phyloP scores from a whole-genome alignment of 345 rosid genomes.

The Heritiera fomes region DNA sequence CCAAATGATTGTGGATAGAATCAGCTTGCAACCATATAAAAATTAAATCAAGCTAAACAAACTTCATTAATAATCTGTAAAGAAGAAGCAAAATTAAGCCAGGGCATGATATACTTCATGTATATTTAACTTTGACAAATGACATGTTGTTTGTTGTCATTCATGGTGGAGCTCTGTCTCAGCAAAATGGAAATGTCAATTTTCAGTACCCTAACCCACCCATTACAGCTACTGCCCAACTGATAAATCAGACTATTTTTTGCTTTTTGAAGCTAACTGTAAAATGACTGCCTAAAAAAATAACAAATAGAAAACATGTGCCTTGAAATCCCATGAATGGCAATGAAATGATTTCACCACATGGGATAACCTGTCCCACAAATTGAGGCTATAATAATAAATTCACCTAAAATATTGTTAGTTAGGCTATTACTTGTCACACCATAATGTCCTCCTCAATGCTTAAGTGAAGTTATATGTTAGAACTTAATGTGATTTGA shows the following conservation, averaged over 20 bases:
- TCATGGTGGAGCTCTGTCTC: neutral
- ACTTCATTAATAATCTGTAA: neutral
- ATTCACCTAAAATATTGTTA: neutral
- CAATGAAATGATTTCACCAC: constrained; percentile 1
- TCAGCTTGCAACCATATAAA: neutral
- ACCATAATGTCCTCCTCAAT: neutral
- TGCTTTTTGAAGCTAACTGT: neutral
- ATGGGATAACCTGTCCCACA: constrained; percentile 4
- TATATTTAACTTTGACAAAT: neutral
- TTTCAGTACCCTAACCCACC: neutral
- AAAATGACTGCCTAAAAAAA: neutral
- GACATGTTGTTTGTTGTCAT: neutral
- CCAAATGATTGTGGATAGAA: neutral
- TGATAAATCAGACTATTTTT: neutral
- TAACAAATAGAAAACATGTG: neutral
- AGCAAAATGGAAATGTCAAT: neutral
- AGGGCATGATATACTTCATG: neutral
- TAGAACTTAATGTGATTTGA: neutral
- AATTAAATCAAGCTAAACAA: neutral
- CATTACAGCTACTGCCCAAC: neutral
- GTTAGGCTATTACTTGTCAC: constrained; percentile 1
- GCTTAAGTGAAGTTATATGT: neutral
- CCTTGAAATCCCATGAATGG: neutral
- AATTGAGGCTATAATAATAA: neutral
- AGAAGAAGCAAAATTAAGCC: neutral